These are phyloP conservation scores for Waltergamsia citrina DNA, from an alignment of 2,329 filamentous ascomycete genomes.

Conservation along the genomic window DNA sequence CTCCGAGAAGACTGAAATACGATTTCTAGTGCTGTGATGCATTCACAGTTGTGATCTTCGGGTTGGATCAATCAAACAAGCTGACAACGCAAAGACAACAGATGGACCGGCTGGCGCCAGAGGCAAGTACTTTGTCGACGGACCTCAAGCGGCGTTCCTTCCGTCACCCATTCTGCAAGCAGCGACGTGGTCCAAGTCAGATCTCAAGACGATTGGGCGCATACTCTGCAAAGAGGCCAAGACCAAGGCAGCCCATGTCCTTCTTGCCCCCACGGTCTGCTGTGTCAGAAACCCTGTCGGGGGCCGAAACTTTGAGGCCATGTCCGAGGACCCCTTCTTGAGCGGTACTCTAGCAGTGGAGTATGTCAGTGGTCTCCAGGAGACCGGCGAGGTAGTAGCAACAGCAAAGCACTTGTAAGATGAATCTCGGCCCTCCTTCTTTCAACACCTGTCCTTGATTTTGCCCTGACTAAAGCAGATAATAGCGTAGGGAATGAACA, in stretches of 20 bases:
- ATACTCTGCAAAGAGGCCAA: slow-evolving; percentile 40
- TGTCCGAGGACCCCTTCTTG: slow-evolving; percentile 72
- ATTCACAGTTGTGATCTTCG: no score
- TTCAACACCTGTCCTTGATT: no score
- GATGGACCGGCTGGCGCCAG: slow-evolving; percentile 18
- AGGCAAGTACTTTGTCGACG: slow-evolving; percentile 11
- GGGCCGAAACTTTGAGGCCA: slow-evolving; percentile 81
- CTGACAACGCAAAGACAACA: no score
- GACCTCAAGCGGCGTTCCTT: slow-evolving; percentile 14
- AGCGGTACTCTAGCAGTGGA: slow-evolving; percentile 64
- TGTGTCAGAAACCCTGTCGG: slow-evolving; percentile 75
- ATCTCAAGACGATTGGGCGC: slow-evolving; percentile 46
- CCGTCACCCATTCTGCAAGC: slow-evolving; percentile 28
- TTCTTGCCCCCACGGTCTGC: slow-evolving; percentile 65
- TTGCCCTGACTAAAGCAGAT: no score
- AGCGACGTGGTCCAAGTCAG: slow-evolving; percentile 49
- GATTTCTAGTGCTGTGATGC: no score
- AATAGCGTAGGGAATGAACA: slow-evolving; percentile 33
- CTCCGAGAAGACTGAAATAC: no score
- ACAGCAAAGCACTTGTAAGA: slow-evolving; percentile 39
- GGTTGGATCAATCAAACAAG: no score
- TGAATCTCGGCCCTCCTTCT: no score
- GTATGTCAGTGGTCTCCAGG: slow-evolving; percentile 63
- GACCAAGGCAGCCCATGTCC: slow-evolving; percentile 57
- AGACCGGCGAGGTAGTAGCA: slow-evolving; percentile 27